Base-by-base conservation (phyloP, 176 grass and related monocot species). In the Olyra latifolia region DNA sequence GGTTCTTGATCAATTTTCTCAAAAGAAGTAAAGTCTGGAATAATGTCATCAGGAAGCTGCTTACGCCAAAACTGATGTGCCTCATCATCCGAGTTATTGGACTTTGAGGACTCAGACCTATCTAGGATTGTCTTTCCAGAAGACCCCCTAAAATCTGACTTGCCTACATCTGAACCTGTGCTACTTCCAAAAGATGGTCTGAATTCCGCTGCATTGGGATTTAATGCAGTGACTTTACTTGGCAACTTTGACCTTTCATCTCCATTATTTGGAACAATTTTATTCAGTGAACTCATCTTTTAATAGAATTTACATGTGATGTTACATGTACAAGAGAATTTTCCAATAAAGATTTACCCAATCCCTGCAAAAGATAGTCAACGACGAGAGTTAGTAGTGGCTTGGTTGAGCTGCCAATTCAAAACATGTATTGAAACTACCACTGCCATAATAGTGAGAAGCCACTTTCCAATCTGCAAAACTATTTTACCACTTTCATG, bases 171-270 rank as follows among this genome's bases (percentile, higher is more conserved):
- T 75, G 81, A 76, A 73, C 50, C 70, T 47, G 83, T 42, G 61
- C 49, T 80, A 76, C 68, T 78, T 77, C 79, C 83, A 81, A 69
- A 69, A 29, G 86, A 77, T 39, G 90, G 89, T 87, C 72, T 88
- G 87, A 99, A 95, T 82, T 93, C 96, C 62, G 92, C 90, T 75
- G 96, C 96, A 76, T 98, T 98, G 62, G 96, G 96, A 95, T 98
- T 98, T 49, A 98, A 85, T 77, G 92, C 47, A 28, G 88, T 91
- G 44, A 66, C 80, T 79, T 91, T 98, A 81, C 82, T 92, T 64
- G 87, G 46, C 78, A 88, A 87, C 62, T 80, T 74, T 65, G 83
- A 85, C 60, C 87, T 89, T 10, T 43, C 55, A 38, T 89, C 84
- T 66, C 72, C 59, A 57, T 83, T 87, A 66, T 83, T 62, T 66